Percentiles rank a stretch among this genome's conserved stretches.
Conservation (phyloP, 2,329 filamentous ascomycete genomes). For the Chaetomiaceae sp. region DNA sequence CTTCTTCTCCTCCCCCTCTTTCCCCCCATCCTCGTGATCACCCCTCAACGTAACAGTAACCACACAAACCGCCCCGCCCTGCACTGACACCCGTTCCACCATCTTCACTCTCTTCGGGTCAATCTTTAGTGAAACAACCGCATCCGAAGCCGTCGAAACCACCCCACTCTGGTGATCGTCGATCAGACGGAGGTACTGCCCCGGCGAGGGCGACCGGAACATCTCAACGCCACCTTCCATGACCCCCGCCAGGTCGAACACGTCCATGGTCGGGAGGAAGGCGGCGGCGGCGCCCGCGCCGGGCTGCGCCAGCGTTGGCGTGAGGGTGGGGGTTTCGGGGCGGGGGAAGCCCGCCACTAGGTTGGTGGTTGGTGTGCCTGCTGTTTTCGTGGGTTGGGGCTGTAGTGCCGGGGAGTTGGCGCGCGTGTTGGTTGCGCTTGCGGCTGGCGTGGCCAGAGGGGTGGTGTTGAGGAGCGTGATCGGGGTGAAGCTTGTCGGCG, state of each 20-base stretch:
- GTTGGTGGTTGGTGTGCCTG: neutral
- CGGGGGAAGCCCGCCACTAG: constrained; percentile 2
- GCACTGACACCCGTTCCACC: constrained; percentile 8
- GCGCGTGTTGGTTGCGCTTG: constrained; percentile 13
- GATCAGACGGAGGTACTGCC: constrained; percentile 5
- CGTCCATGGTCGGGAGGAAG: constrained; percentile 14
- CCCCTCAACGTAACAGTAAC: constrained; percentile 18
- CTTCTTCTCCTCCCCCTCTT: neutral
- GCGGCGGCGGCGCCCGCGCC: neutral
- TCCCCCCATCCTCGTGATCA: neutral
- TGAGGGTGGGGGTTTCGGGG: constrained; percentile 2
- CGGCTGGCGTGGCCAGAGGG: constrained; percentile 9
- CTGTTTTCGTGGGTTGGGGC: neutral
- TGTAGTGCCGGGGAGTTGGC: constrained; percentile 6
- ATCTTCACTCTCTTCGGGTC: constrained; percentile 15
- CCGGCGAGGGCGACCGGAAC: neutral
- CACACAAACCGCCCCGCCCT: constrained; percentile 10
- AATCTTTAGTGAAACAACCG: neutral
- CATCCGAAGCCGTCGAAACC: constrained; percentile 5
- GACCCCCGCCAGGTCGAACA: constrained; percentile 15
- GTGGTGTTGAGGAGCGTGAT: neutral
- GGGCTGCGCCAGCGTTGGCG: neutral
- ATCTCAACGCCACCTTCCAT: constrained; percentile 9
- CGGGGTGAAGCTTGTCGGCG: neutral
- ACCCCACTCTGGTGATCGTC: constrained; percentile 16